A percentile compares a stretch with the other conserved stretches of the same genome.
phyloP scores from a whole-genome alignment of 2,329 filamentous ascomycete species.

The Scedosporium dehoogii region DNA sequence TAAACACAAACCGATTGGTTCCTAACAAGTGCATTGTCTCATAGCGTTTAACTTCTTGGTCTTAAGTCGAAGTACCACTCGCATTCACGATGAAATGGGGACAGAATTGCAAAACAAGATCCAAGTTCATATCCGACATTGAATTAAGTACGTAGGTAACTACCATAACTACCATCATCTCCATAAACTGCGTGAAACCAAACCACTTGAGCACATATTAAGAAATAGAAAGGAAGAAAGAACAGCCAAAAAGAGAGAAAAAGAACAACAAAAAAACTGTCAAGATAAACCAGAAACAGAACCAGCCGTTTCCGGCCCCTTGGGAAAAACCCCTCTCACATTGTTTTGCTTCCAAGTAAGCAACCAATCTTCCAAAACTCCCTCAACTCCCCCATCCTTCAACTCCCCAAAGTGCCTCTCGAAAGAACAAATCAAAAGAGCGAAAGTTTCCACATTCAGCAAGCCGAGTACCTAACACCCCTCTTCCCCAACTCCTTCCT shows the following conservation, averaged over 20 bases:
- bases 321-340: background rate
- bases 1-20: background rate
- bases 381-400: background rate
- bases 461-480: constrained; percentile 46
- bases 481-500: constrained; percentile 62
- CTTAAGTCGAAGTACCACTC: too few species aligned
- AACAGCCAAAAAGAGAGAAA: background rate
- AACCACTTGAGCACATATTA: background rate
- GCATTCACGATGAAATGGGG: background rate
- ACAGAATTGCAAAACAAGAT: background rate
- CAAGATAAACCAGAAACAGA: background rate
- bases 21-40: background rate
- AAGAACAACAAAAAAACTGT: constrained; percentile 1
- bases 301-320: background rate
- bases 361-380: background rate
- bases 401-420: background rate
- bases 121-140: background rate
- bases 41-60: background rate
- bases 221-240: background rate
- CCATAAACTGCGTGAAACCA: background rate
- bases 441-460: constrained; percentile 15
- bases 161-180: background rate
- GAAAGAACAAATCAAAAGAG: background rate
- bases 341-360: background rate
- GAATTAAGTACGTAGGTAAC: background rate